phyloP scores from a whole-genome alignment of 2,329 filamentous ascomycete species.

The Dissoconium aciculare region DNA sequence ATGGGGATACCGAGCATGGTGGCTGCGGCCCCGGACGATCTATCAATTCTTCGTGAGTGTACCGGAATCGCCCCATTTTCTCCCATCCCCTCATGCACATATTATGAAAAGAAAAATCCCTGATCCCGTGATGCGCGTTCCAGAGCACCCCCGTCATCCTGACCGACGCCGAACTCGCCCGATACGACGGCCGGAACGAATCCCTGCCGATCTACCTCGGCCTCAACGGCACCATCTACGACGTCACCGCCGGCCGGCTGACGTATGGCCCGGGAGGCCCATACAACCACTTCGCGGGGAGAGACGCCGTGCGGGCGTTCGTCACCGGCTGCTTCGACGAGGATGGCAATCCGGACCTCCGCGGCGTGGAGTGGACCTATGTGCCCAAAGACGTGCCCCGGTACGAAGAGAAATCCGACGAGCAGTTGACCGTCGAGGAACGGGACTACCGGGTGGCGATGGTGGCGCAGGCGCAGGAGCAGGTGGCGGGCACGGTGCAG shows the following conservation, averaged over 20 bases:
- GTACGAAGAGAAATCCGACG: conserved; percentile 15
- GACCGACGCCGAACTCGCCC: conserved; percentile 57
- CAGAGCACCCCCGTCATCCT: conserved; percentile 48
- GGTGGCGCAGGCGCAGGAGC: conserved; percentile 45
- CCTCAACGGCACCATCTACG: conserved; percentile 75
- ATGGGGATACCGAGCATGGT: conserved; percentile 55
- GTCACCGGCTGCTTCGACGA: conserved; percentile 85
- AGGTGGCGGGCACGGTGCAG: conserved; percentile 51
- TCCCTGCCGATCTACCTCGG: conserved; percentile 74
- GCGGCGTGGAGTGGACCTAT: conserved; percentile 78
- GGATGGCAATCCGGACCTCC: conserved; percentile 69
- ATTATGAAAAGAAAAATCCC: no score
- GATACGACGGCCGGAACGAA: conserved; percentile 64
- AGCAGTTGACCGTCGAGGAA: conserved; percentile 13
- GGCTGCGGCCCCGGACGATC: conserved; percentile 42
- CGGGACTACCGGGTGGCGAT: conserved; percentile 43
- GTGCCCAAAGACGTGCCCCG: conserved; percentile 41
- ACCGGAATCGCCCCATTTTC: no score
- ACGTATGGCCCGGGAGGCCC: conserved; percentile 55
- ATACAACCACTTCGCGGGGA: conserved; percentile 76
- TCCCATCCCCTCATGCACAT: no score
- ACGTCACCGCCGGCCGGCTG: conserved; percentile 49
- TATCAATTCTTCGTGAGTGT: conserved; percentile 44
- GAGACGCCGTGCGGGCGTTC: conserved; percentile 75
- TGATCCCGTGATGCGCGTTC: no score